phyloP scores from a whole-genome alignment of 2,329 filamentous ascomycete genomes.

The Epichloe elymi region DNA sequence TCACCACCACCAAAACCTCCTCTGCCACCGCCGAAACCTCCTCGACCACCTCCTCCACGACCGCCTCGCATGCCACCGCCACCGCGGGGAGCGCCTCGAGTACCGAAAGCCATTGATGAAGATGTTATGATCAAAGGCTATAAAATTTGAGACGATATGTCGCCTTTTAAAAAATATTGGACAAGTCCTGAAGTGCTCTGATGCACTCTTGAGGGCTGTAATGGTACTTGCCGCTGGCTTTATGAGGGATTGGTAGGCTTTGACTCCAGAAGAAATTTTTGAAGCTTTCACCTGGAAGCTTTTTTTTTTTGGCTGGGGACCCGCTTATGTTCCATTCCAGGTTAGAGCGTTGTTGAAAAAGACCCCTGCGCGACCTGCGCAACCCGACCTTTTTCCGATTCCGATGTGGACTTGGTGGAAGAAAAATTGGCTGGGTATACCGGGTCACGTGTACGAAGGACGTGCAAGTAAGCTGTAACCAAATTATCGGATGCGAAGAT shows the following conservation, averaged over 20 bases:
- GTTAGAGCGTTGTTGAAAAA: constrained; percentile 1
- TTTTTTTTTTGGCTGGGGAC: constrained; percentile 10
- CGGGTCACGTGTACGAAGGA: neutral
- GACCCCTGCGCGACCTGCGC: constrained; percentile 3
- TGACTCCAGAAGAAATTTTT: constrained; percentile 24
- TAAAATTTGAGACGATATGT: neutral
- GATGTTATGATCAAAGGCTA: neutral
- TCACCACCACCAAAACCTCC: constrained; percentile 20
- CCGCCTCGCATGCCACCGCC: constrained; percentile 10
- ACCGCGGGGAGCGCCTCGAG: constrained; percentile 10
- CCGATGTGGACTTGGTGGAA: neutral
- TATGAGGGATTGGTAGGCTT: neutral
- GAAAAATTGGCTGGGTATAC: neutral
- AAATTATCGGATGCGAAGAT: neutral
- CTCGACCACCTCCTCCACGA: constrained; percentile 16
- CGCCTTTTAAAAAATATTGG: neutral
- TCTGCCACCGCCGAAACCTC: constrained; percentile 11
- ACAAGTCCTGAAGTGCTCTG: neutral
- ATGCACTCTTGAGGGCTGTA: constrained; percentile 1
- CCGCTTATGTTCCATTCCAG: constrained; percentile 8
- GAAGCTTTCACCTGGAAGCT: constrained; percentile 19
- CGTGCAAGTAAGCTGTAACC: neutral
- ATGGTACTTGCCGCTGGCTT: constrained; percentile 9
- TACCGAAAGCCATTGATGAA: constrained; percentile 17
- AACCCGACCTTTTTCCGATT: constrained; percentile 7